A percentile compares a stretch with the other conserved stretches of the same genome.
Conservation (phyloP, 305 asterid species). For the Fraxinus albicans region DNA sequence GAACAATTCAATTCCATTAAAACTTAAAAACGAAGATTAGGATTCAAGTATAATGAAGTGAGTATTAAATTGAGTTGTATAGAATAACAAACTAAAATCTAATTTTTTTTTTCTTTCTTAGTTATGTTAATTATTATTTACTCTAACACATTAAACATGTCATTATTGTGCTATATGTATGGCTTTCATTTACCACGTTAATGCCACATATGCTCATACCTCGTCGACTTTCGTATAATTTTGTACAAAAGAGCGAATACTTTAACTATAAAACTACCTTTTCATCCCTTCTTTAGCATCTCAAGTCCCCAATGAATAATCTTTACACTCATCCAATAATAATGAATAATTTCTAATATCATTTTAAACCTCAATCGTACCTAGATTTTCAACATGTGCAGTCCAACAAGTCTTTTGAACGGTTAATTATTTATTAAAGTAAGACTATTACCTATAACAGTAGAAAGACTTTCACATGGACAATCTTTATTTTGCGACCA, state of each 20-base stretch:
- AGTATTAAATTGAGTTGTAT: background rate
- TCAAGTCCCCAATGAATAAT: background rate
- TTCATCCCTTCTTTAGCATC: background rate
- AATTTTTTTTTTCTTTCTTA: background rate
- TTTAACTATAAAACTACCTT: background rate
- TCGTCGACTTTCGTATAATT: background rate
- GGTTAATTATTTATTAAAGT: background rate
- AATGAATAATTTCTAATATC: background rate
- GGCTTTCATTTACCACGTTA: background rate
- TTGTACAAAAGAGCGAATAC: background rate
- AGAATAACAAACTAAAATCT: background rate
- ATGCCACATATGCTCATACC: background rate
- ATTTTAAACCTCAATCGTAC: background rate
- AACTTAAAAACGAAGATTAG: no score
- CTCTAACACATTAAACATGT: background rate
- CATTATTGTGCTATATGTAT: background rate
- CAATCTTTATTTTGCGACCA: background rate
- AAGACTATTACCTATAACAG: background rate
- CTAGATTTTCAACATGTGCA: background rate
- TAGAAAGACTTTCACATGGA: background rate
- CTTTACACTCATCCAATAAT: background rate
- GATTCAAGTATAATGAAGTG: background rate
- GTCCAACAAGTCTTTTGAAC: background rate
- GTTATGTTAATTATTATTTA: background rate
- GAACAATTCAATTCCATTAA: background rate